Evolutionary conservation across 2,329 filamentous ascomycete species (phyloP).

Genomic region (Leptographium flavum): DNA sequence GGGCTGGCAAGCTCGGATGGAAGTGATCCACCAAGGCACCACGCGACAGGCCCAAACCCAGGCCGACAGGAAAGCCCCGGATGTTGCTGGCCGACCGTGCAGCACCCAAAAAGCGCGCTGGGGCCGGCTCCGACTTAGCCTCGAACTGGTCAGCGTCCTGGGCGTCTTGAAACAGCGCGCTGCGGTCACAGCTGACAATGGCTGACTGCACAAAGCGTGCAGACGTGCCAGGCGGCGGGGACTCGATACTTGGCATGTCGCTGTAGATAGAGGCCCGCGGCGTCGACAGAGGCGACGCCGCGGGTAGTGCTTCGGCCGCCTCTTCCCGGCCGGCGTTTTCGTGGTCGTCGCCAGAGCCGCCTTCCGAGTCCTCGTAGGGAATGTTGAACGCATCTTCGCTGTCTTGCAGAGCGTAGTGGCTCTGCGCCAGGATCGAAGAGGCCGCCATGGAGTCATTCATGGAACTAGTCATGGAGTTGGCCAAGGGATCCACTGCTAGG

Average conservation of each 20-base stretch:
- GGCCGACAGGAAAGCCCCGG: neutral
- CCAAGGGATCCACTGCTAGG: slow-evolving; percentile 2
- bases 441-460: slow-evolving; percentile 16
- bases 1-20: slow-evolving; percentile 15
- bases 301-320: slow-evolving; percentile 6
- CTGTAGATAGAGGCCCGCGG: slow-evolving; percentile 36
- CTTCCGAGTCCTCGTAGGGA: slow-evolving; percentile 37
- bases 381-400: slow-evolving; percentile 43
- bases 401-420: slow-evolving; percentile 25
- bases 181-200: slow-evolving; percentile 14
- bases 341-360: slow-evolving; percentile 21
- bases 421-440: slow-evolving; percentile 20
- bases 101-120: neutral
- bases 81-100: neutral
- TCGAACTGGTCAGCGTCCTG: slow-evolving; percentile 12
- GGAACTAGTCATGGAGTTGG: slow-evolving; percentile 7
- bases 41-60: slow-evolving; percentile 1
- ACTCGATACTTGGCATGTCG: neutral
- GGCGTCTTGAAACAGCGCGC: slow-evolving; percentile 4
- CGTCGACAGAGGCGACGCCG: slow-evolving; percentile 27
- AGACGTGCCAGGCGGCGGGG: neutral
- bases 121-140: slow-evolving; percentile 7
- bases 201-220: slow-evolving; percentile 17
- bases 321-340: slow-evolving; percentile 6
- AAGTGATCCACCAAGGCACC: slow-evolving; percentile 6